A percentile compares a stretch with the other conserved stretches of the same genome.
These are phyloP conservation scores for Phlebiopsis flavidoalba DNA, from an alignment of 768 basidiomycete species.

Conservation along the genomic window DNA sequence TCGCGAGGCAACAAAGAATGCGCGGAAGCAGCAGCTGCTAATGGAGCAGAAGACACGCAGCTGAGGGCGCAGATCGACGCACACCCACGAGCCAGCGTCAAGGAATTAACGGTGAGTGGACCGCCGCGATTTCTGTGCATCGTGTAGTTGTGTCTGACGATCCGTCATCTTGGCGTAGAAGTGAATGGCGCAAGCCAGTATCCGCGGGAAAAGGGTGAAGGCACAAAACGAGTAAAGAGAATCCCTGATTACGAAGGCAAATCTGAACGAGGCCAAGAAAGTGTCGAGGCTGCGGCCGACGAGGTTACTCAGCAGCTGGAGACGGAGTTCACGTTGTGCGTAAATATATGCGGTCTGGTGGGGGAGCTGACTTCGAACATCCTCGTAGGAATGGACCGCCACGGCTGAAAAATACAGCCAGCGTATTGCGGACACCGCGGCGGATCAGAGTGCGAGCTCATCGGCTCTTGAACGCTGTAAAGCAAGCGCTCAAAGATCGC, in stretches of 20 bases:
- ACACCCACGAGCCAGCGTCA: constrained; percentile 40
- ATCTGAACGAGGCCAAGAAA: constrained; percentile 41
- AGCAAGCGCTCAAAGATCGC: constrained; percentile 60
- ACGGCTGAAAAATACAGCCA: constrained; percentile 61
- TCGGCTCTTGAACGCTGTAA: constrained; percentile 60
- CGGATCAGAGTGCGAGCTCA: constrained; percentile 45
- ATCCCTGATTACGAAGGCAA: constrained; percentile 52
- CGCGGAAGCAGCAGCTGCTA: constrained; percentile 37
- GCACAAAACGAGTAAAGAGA: constrained; percentile 44
- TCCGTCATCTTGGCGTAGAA: constrained; percentile 33
- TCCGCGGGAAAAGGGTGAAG: constrained; percentile 42
- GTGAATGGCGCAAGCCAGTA: constrained; percentile 42
- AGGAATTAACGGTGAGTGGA: constrained; percentile 40
- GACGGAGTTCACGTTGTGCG: constrained; percentile 59
- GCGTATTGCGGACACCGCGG: constrained; percentile 54
- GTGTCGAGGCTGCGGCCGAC: constrained; percentile 41
- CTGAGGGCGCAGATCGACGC: constrained; percentile 44
- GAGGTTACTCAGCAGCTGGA: constrained; percentile 45
- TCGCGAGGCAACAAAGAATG: constrained; percentile 45
- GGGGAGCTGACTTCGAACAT: neutral
- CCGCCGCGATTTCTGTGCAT: neutral
- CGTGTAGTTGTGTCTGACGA: neutral
- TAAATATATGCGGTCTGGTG: neutral
- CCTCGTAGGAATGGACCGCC: constrained; percentile 12
- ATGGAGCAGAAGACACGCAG: constrained; percentile 35